phyloP scores from a whole-genome alignment of 2,329 filamentous ascomycete species.

The Chlorencoelia australis region DNA sequence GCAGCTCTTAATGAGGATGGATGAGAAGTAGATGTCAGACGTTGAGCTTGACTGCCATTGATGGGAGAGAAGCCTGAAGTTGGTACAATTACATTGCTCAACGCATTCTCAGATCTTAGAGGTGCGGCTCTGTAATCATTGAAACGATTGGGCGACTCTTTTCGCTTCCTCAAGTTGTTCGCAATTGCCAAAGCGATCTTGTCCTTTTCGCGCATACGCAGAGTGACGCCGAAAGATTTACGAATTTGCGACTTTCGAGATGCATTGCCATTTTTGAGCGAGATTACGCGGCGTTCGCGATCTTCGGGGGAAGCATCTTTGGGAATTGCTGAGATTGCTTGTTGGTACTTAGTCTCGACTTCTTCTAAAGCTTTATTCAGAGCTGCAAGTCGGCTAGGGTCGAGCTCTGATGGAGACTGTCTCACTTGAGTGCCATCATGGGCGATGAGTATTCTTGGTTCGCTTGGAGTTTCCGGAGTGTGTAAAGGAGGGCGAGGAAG shows the following conservation, averaged over 20 bases:
- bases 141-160: too few relatives aligned
- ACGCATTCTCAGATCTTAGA: background rate
- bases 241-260: conserved; percentile 22
- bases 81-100: background rate
- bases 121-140: background rate
- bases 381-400: conserved; percentile 11
- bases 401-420: conserved; percentile 17
- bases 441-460: too few relatives aligned
- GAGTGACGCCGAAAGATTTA: conserved; percentile 19
- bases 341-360: conserved; percentile 12
- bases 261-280: conserved; percentile 20
- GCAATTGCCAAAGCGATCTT: conserved; percentile 10
- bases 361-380: conserved; percentile 16
- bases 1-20: too few relatives aligned
- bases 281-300: conserved; percentile 8
- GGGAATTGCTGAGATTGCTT: conserved; percentile 7
- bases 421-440: too few relatives aligned
- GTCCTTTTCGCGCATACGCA: conserved; percentile 22
- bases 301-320: conserved; percentile 4
- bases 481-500: conserved; percentile 10
- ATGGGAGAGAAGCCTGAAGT: conserved; percentile 10
- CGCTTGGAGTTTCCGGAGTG: conserved; percentile 5
- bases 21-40: too few relatives aligned
- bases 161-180: too few relatives aligned
- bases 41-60: conserved; percentile 1